phyloP scores from a whole-genome alignment of 768 basidiomycete genomes.

The Mycena rosella region DNA sequence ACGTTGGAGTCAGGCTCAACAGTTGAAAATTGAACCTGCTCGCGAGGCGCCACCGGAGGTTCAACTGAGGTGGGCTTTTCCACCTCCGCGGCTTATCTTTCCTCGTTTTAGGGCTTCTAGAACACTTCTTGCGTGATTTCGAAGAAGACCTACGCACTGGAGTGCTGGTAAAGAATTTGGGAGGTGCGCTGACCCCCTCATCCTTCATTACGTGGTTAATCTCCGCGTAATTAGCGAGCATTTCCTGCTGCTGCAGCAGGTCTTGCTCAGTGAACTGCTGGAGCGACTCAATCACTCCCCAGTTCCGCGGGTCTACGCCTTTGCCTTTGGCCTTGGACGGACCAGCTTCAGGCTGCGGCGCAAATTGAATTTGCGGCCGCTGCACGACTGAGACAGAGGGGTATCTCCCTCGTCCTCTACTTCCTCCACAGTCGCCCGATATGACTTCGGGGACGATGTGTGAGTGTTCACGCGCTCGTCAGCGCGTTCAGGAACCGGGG shows the following conservation, averaged over 20 bases:
- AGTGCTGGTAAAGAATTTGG: background rate
- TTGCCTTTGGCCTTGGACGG: conserved; percentile 27
- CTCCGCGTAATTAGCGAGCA: conserved; percentile 5
- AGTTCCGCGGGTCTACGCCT: conserved; percentile 13
- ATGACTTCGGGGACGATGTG: background rate
- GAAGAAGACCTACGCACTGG: background rate
- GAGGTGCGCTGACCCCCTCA: background rate
- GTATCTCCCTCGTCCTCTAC: conserved; percentile 17
- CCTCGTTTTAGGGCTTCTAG: conserved; percentile 2
- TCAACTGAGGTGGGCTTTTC: background rate
- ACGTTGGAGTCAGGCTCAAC: background rate
- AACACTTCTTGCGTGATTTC: background rate
- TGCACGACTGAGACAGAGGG: background rate
- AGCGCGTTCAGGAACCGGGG: background rate
- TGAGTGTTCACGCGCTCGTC: too few relatives aligned
- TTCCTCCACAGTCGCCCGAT: background rate
- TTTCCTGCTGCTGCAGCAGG: background rate
- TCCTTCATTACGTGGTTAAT: conserved; percentile 13
- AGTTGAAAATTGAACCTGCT: background rate
- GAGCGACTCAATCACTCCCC: conserved; percentile 5
- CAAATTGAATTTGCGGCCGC: too few relatives aligned
- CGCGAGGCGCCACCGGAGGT: background rate
- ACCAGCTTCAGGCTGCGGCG: too few relatives aligned
- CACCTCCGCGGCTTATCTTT: background rate
- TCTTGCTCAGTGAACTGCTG: conserved; percentile 1